Evolutionary conservation across 2,329 filamentous ascomycete species (phyloP), one percentile per base, ranked within the genome.

Genomic region (Periconia macrospinosa): DNA sequence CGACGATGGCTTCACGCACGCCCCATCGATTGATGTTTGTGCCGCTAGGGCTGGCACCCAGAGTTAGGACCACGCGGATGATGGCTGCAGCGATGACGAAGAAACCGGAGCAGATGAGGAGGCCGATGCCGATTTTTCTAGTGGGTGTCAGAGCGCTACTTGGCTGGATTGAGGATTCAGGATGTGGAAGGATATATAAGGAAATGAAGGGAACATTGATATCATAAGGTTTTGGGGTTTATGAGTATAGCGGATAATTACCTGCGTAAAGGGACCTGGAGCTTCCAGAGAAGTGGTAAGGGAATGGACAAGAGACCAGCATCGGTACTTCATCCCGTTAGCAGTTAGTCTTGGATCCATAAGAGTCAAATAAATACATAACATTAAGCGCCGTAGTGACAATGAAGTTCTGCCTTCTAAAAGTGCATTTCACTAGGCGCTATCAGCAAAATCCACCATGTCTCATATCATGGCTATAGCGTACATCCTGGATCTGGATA

Each of bases 21-120:
- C 72, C 73, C 73, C 73, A 75, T n/a, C 63, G 55, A 45, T 76
- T 75, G 47, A 74, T 73, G 49, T 65, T 71, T 14, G 69, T 56
- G 1, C 67, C 68, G 1, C 62, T 67, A 0, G 70, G 70, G 14
- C 55, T 56, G 8, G 58, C 53, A 23, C 60, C 59, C 2, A 74
- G 56, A 0, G 71, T 71, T 49, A 71, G 61, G n/a, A 64, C 60
- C 30, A 66, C 65, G 9, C 71, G 66, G 14, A 72, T 61, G 43
- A 75, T 64, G 18, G 73, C 72, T 1, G 73, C 70, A 2, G 59
- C 56, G 50, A 74, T 74, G 57, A 74, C 66, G 51, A 75, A 74
- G 7, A 73, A 30, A 23, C 72, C 70, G 1, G 72, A 73, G 3
- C 61, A 69, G 0, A 75, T 62, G 8, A 76, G 57, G 1, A 71